These are phyloP conservation scores for Thelephora ganbajun DNA, from an alignment of 768 basidiomycete genomes.

Conservation along the genomic window DNA sequence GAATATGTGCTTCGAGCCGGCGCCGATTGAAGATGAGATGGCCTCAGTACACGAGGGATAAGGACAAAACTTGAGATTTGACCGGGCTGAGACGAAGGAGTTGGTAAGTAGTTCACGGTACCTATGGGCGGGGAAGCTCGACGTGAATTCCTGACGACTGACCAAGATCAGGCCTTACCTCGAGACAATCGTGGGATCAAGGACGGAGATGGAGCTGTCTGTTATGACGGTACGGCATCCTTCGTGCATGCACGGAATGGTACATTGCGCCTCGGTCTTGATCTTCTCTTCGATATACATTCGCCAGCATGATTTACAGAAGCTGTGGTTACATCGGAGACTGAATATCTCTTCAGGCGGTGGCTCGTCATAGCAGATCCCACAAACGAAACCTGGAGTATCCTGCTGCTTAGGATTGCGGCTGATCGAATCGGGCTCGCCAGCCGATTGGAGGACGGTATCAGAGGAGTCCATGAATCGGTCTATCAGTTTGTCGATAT, in stretches of 20 bases:
- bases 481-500: conserved; percentile 90
- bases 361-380: conserved; percentile 77
- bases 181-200: conserved; percentile 25
- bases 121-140: conserved; percentile 19
- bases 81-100: conserved; percentile 79
- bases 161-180: conserved; percentile 16
- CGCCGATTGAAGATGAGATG: conserved; percentile 68
- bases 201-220: conserved; percentile 39
- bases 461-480: conserved; percentile 88
- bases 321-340: conserved; percentile 60
- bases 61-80: conserved; percentile 84
- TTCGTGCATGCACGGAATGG: conserved; percentile 71
- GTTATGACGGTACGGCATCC: conserved; percentile 51
- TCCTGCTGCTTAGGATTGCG: conserved; percentile 8
- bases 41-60: conserved; percentile 89
- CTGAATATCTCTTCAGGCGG: conserved; percentile 35
- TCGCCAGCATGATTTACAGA: conserved; percentile 75
- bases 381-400: conserved; percentile 61
- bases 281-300: conserved; percentile 71
- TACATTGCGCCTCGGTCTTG: conserved; percentile 62
- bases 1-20: conserved; percentile 47
- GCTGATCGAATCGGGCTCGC: conserved; percentile 12
- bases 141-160: no score
- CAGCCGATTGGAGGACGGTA: conserved; percentile 29
- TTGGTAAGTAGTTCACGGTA: conserved; percentile 80